Evolutionary conservation across 1,284 basidiomycete genomes (phyloP).

Genomic region (Stereum hirsutum): DNA sequence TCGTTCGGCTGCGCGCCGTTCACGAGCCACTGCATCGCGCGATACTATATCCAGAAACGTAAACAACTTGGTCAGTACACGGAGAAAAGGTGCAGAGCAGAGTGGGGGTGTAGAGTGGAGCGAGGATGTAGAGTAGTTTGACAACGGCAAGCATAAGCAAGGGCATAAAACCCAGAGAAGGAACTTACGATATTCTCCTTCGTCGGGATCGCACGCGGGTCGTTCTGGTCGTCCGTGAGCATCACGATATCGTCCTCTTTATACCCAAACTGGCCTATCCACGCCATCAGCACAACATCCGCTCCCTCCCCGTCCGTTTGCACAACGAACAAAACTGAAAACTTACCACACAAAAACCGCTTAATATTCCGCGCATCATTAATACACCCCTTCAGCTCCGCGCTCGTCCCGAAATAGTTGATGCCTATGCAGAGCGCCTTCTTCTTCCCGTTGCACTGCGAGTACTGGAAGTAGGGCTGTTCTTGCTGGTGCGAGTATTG

Average conservation of each 20-base stretch:
- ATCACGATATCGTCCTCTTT: constrained; percentile 78
- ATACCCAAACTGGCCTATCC: constrained; percentile 61
- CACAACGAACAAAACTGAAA: too few relatives aligned
- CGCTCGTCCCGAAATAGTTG: constrained; percentile 66
- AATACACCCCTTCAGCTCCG: constrained; percentile 73
- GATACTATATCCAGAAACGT: not conserved
- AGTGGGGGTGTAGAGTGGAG: too few relatives aligned
- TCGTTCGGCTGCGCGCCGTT: constrained; percentile 71
- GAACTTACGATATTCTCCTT: constrained; percentile 68
- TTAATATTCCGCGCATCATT: constrained; percentile 81
- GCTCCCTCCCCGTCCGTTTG: too few relatives aligned
- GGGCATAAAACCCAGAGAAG: not conserved
- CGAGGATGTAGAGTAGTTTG: too few relatives aligned
- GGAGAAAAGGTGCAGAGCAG: too few relatives aligned
- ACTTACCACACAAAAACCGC: constrained; percentile 60
- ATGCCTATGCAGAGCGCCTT: constrained; percentile 81
- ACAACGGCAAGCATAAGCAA: not conserved
- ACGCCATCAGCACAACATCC: too few relatives aligned
- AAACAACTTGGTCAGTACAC: too few relatives aligned
- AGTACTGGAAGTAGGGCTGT: constrained; percentile 67
- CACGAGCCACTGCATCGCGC: constrained; percentile 84
- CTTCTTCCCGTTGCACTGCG: constrained; percentile 73
- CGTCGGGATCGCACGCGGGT: constrained; percentile 64
- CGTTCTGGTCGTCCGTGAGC: constrained; percentile 67
- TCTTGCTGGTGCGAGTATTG: constrained; percentile 37